Percentiles rank a stretch among this genome's conserved stretches.
These are phyloP conservation scores for Macroventuria anomochaeta DNA, from an alignment of 2,329 filamentous ascomycete genomes.

Conservation along the genomic window DNA sequence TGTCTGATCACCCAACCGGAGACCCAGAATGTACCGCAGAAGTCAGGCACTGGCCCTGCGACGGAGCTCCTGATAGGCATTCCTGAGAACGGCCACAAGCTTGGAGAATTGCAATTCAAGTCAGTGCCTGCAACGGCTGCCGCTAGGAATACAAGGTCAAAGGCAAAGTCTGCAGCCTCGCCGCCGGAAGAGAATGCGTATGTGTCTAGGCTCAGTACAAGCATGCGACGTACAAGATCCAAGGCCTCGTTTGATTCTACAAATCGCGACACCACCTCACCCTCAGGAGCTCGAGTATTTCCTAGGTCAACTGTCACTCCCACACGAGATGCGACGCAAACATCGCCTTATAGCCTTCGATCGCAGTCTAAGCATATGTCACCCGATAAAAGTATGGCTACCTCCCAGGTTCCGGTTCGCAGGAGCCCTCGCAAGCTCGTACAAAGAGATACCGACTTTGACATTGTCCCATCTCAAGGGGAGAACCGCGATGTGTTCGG, in stretches of 20 bases:
- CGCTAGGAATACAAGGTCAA: conserved; percentile 43
- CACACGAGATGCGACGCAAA: conserved; percentile 22
- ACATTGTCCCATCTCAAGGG: conserved; percentile 19
- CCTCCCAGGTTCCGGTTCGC: conserved; percentile 1
- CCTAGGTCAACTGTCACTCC: conserved; percentile 27
- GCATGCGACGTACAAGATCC: conserved; percentile 21
- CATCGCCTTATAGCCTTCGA: conserved; percentile 38
- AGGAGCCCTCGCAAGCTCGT: conserved; percentile 23
- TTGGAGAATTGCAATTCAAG: conserved; percentile 27
- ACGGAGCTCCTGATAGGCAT: conserved; percentile 25
- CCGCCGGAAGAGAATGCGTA: conserved; percentile 26
- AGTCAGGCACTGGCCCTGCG: background rate
- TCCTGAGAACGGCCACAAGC: conserved; percentile 30
- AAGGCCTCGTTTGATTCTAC: conserved; percentile 26
- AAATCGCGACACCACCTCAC: conserved; percentile 25
- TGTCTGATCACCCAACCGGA: conserved; percentile 14
- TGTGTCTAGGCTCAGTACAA: conserved; percentile 14
- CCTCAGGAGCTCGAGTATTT: conserved; percentile 22
- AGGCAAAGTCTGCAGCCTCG: conserved; percentile 34
- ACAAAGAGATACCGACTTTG: conserved; percentile 20
- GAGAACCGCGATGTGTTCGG: conserved; percentile 3
- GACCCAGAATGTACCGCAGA: conserved; percentile 1
- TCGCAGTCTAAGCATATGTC: conserved; percentile 38
- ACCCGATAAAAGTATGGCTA: conserved; percentile 18
- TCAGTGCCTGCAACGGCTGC: conserved; percentile 35